Percentiles rank a stretch among this genome's conserved stretches.
Conservation (phyloP, 2,329 filamentous ascomycete species). For the Cladophialophora yegresii region DNA sequence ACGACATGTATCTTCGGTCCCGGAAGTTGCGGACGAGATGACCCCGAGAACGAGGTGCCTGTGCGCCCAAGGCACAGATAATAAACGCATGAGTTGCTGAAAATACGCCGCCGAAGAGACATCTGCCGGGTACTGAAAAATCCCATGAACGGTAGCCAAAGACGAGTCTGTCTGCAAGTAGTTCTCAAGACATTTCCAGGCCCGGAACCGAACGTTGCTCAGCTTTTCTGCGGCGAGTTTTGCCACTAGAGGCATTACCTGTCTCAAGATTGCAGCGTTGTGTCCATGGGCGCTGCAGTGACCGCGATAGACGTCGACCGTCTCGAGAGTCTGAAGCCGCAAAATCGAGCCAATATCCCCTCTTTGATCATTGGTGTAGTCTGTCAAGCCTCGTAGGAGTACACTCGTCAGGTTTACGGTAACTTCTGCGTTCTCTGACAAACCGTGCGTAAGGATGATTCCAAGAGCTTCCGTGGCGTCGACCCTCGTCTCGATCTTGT, state of each 20-base stretch:
- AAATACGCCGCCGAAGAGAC: slow-evolving; percentile 50
- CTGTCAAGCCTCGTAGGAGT: slow-evolving; percentile 61
- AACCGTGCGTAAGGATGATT: slow-evolving; percentile 16
- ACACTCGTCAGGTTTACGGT: slow-evolving; percentile 30
- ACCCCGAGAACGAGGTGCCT: slow-evolving; percentile 47
- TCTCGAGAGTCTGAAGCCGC: slow-evolving; percentile 73
- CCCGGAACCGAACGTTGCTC: slow-evolving; percentile 72
- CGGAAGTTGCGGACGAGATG: slow-evolving; percentile 49
- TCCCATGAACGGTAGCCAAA: slow-evolving; percentile 11
- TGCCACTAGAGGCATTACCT: slow-evolving; percentile 49
- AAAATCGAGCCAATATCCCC: slow-evolving; percentile 90
- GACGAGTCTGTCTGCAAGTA: slow-evolving; percentile 40
- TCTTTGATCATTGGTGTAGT: slow-evolving; percentile 86
- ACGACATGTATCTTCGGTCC: slow-evolving; percentile 49
- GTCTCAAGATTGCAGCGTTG: not conserved
- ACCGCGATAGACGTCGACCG: slow-evolving; percentile 52
- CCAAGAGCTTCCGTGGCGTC: slow-evolving; percentile 32
- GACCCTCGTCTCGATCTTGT: slow-evolving; percentile 34
- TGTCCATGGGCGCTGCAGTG: slow-evolving; percentile 23
- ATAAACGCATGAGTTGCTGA: slow-evolving; percentile 44
- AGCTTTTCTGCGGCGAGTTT: slow-evolving; percentile 84
- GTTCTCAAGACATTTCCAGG: slow-evolving; percentile 48
- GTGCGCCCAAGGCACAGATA: slow-evolving; percentile 43
- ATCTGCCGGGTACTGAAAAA: slow-evolving; percentile 48
- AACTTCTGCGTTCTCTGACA: not conserved